phyloP scores from a whole-genome alignment of 208 protist genomes.

The Crithidia bombi region DNA sequence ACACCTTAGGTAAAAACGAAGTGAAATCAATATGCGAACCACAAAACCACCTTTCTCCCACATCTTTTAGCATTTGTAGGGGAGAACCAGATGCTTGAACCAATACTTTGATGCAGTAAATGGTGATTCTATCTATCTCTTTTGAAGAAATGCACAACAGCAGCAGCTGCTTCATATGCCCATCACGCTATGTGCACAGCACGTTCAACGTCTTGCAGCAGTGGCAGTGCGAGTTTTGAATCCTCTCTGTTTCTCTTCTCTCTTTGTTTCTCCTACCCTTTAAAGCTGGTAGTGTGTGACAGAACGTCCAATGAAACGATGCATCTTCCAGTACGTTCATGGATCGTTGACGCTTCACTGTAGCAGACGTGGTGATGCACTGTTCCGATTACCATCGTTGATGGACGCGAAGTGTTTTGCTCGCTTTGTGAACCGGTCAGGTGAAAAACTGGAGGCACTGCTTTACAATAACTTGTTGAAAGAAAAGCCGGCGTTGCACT shows the following conservation, averaged over 20 bases:
- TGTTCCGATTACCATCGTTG: constrained; percentile 80
- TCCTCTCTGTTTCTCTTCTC: background rate
- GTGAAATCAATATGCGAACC: too few species aligned
- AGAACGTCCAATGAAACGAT: constrained; percentile 3
- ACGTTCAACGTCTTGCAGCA: too few species aligned
- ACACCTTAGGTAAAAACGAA: constrained; percentile 24
- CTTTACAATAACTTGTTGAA: constrained; percentile 36
- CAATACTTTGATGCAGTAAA: too few species aligned
- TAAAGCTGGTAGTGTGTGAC: too few species aligned
- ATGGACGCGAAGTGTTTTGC: constrained; percentile 78
- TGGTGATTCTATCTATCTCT: too few species aligned
- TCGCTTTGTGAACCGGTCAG: constrained; percentile 52
- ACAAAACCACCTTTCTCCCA: too few species aligned
- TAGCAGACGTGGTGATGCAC: background rate
- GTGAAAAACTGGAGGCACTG: constrained; percentile 40
- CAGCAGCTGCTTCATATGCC: too few species aligned
- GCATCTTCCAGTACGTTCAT: background rate
- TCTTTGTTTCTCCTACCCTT: background rate
- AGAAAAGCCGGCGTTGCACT: constrained; percentile 34
- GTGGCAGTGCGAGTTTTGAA: too few species aligned
- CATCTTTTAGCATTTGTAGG: too few species aligned
- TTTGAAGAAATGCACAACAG: too few species aligned
- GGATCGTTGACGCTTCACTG: background rate
- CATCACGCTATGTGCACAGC: too few species aligned
- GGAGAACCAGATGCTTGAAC: too few species aligned